Percentiles rank a stretch among this genome's conserved stretches.
Evolutionary conservation across 2,329 filamentous ascomycete species (phyloP).

Genomic region (Didymella segeticola): DNA sequence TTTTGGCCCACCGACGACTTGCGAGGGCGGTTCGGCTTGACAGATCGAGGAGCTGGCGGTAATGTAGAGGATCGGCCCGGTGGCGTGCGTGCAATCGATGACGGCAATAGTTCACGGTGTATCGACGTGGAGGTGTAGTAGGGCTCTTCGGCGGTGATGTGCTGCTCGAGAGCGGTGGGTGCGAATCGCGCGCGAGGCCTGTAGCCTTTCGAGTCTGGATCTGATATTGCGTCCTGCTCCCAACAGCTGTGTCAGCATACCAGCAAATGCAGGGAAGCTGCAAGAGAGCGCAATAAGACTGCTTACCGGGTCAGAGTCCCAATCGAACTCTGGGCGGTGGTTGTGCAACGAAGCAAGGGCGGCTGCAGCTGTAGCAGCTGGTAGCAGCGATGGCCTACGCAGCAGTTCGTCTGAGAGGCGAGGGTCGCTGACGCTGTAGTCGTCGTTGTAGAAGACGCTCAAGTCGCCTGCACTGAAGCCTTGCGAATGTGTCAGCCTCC

Average conservation of each 20-base stretch:
- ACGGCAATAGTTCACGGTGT: constrained; percentile 79
- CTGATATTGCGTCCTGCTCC: constrained; percentile 47
- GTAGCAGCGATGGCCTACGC: constrained; percentile 67
- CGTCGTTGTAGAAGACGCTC: constrained; percentile 72
- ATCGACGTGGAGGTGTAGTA: constrained; percentile 60
- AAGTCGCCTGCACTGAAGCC: constrained; percentile 63
- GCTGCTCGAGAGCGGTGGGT: constrained; percentile 67
- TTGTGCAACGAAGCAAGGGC: constrained; percentile 85
- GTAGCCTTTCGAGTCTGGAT: constrained; percentile 48
- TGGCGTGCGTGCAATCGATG: constrained; percentile 80
- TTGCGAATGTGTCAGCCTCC: constrained; percentile 45
- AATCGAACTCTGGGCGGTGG: constrained; percentile 72
- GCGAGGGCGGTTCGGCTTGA: constrained; percentile 74
- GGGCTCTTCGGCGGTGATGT: constrained; percentile 63
- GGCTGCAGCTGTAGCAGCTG: constrained; percentile 79
- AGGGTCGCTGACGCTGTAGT: constrained; percentile 70
- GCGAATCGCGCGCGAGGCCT: constrained; percentile 50
- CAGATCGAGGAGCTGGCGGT: constrained; percentile 77
- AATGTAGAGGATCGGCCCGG: constrained; percentile 87
- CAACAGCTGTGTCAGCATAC: constrained; percentile 30
- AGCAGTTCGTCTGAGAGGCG: constrained; percentile 74
- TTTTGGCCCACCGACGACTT: constrained; percentile 88
- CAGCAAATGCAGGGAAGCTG: constrained; percentile 13
- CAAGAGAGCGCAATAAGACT: constrained; percentile 13
- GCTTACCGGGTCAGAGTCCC: constrained; percentile 48